Evolutionary conservation across 2,329 filamentous ascomycete species (phyloP).

Genomic region (Penicillium sp.): DNA sequence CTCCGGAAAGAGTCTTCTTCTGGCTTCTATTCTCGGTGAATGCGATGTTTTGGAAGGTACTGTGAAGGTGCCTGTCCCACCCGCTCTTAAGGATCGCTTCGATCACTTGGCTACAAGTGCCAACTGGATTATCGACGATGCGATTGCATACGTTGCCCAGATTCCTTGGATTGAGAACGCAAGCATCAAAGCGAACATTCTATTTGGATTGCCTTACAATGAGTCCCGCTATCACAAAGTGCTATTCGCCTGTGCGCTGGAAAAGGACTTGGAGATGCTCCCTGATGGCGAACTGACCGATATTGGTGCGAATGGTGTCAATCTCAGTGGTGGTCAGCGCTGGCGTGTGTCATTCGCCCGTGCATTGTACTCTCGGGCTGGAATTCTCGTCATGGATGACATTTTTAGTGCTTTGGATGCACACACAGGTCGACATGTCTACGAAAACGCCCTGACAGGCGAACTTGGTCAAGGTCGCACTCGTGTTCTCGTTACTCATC

Average conservation of each 20-base stretch:
- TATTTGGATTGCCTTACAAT: conserved; percentile 72
- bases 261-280: conserved; percentile 74
- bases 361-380: conserved; percentile 75
- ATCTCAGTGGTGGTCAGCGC: conserved; percentile 79
- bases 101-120: conserved; percentile 63
- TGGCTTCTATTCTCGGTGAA: conserved; percentile 74
- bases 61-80: conserved; percentile 50
- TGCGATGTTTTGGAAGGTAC: conserved; percentile 66
- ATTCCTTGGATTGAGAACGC: conserved; percentile 86
- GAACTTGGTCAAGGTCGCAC: conserved; percentile 69
- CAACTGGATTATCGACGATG: conserved; percentile 40
- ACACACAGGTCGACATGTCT: conserved; percentile 76
- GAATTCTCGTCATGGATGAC: conserved; percentile 76
- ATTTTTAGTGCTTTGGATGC: conserved; percentile 81
- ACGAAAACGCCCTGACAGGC: conserved; percentile 72
- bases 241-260: conserved; percentile 69
- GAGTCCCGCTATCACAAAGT: conserved; percentile 70
- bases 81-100: conserved; percentile 53
- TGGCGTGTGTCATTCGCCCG: conserved; percentile 80
- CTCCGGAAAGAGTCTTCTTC: conserved; percentile 72
- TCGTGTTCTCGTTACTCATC: conserved; percentile 77
- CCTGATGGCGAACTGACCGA: conserved; percentile 76
- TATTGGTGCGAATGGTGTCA: conserved; percentile 82
- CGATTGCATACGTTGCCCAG: conserved; percentile 74
- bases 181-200: conserved; percentile 73